A percentile compares a stretch with the other conserved stretches of the same genome.
phyloP scores from a whole-genome alignment of 257 asterid species.

The Solanum pennellii region DNA sequence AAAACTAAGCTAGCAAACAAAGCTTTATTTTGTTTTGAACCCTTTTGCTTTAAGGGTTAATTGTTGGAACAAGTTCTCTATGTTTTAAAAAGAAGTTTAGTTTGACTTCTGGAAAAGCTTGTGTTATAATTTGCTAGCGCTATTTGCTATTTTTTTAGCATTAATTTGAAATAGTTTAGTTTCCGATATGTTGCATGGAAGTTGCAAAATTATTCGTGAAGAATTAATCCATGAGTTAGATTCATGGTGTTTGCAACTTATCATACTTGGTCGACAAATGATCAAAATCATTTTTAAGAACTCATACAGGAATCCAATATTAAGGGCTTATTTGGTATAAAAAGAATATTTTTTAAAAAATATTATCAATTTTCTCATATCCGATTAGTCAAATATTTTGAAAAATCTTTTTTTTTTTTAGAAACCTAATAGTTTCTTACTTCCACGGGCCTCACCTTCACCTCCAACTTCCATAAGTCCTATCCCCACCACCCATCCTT shows the following conservation, averaged over 20 bases:
- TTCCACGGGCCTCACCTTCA: background rate
- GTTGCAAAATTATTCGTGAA: background rate
- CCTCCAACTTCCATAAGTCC: background rate
- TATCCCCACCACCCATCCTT: background rate
- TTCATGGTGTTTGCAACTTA: background rate
- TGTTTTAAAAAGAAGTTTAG: background rate
- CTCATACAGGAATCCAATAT: background rate
- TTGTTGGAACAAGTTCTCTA: background rate
- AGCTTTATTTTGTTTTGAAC: background rate
- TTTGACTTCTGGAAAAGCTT: background rate
- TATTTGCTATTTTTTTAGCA: background rate
- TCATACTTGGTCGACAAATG: background rate
- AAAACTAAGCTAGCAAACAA: background rate
- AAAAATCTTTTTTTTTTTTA: background rate
- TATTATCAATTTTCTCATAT: background rate
- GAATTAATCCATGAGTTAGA: background rate
- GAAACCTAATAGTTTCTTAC: background rate
- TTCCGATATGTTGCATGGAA: background rate
- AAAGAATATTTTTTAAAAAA: background rate
- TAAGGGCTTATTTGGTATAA: background rate
- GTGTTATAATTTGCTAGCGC: background rate
- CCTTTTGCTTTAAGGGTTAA: background rate
- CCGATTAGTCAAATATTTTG: fast-evolving
- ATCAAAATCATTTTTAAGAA: background rate
- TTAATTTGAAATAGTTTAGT: background rate